Evolutionary conservation across 257 asterid species (phyloP).

Genomic region (Phtheirospermum japonicum): DNA sequence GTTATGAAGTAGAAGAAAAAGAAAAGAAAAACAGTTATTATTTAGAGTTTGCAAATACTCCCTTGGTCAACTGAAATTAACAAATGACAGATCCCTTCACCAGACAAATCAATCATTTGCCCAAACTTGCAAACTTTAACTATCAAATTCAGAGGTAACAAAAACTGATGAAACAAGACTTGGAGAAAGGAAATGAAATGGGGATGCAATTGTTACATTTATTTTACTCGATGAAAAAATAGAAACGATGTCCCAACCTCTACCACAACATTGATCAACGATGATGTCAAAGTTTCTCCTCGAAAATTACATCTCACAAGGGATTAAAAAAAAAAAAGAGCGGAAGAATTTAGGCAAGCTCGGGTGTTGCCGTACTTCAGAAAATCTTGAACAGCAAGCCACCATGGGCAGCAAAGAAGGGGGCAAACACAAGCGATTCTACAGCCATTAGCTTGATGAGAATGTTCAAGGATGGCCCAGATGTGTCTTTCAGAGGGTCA

Average conservation of each 20-base stretch:
- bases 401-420: slow-evolving; percentile 62
- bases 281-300: too few species aligned
- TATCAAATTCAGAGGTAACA: too few species aligned
- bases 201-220: neutral
- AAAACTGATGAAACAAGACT: neutral
- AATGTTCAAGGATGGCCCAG: slow-evolving; percentile 59
- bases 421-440: slow-evolving; percentile 59
- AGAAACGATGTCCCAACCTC: neutral
- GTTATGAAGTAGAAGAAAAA: too few species aligned
- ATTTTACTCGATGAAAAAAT: neutral
- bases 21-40: too few species aligned
- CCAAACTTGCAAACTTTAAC: too few species aligned
- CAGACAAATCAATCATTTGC: too few species aligned
- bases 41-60: too few species aligned
- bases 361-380: slow-evolving; percentile 12
- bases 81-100: too few species aligned
- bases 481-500: slow-evolving; percentile 61
- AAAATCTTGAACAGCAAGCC: slow-evolving; percentile 55
- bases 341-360: neutral
- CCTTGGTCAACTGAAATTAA: too few species aligned
- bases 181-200: neutral
- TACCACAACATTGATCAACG: too few species aligned
- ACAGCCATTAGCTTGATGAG: slow-evolving; percentile 64
- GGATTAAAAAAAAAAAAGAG: neutral
- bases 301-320: neutral